These are phyloP conservation scores for Xylariaceae sp. DNA, from an alignment of 2,329 filamentous ascomycete genomes.

Conservation along the genomic window DNA sequence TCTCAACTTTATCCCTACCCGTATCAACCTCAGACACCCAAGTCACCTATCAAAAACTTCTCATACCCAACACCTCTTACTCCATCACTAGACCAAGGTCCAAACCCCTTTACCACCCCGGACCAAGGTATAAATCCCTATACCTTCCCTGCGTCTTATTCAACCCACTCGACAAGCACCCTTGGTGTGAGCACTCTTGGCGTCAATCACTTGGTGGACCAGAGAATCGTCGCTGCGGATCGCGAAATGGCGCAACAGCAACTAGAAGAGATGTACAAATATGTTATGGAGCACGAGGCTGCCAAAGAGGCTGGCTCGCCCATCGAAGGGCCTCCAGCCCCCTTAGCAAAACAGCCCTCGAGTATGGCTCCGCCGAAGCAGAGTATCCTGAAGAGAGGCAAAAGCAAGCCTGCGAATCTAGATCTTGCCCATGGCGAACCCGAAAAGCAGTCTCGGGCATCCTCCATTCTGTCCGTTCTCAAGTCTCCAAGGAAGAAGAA, in stretches of 20 bases:
- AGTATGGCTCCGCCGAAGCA: slow-evolving; percentile 49
- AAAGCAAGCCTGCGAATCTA: slow-evolving; percentile 47
- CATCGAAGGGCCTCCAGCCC: slow-evolving; percentile 52
- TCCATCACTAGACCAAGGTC: slow-evolving; percentile 35
- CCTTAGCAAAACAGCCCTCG: slow-evolving; percentile 43
- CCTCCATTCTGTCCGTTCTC: slow-evolving; percentile 66
- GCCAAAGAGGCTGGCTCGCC: slow-evolving; percentile 64
- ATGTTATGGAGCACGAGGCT: slow-evolving; percentile 88
- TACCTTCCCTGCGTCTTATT: slow-evolving; percentile 55
- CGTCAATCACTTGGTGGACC: slow-evolving; percentile 76
- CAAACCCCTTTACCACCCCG: slow-evolving; percentile 50
- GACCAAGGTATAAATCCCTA: slow-evolving; percentile 49
- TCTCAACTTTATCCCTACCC: slow-evolving; percentile 34
- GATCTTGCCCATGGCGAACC: slow-evolving; percentile 50
- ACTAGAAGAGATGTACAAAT: slow-evolving; percentile 88
- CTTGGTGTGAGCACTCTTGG: slow-evolving; percentile 65
- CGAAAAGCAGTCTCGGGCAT: slow-evolving; percentile 63
- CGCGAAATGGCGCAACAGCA: slow-evolving; percentile 78
- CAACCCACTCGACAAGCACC: slow-evolving; percentile 55
- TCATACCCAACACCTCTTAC: slow-evolving; percentile 55
- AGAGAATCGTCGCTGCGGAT: slow-evolving; percentile 76
- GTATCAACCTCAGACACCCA: slow-evolving; percentile 45
- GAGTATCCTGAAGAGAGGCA: slow-evolving; percentile 52
- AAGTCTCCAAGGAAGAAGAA: slow-evolving; percentile 64
- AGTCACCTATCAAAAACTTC: slow-evolving; percentile 54